phyloP scores from a whole-genome alignment of 2,329 filamentous ascomycete species.

The Aspergillus jensenii region DNA sequence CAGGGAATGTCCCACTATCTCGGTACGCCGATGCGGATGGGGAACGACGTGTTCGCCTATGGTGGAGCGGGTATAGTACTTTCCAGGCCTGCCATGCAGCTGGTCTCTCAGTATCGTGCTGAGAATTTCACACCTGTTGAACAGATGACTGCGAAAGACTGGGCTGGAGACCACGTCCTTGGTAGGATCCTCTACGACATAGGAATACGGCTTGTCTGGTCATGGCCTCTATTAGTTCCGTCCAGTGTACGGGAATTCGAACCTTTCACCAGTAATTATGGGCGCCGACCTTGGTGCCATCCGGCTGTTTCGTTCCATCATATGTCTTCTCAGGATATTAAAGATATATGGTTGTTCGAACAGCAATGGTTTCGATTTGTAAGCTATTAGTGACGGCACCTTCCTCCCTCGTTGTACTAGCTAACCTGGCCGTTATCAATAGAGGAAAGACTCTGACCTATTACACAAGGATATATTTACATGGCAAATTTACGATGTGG shows the following conservation, averaged over 20 bases:
- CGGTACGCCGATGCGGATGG: constrained; percentile 51
- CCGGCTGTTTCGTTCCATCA: constrained; percentile 30
- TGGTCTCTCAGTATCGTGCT: constrained; percentile 41
- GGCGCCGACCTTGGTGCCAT: constrained; percentile 25
- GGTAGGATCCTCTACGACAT: constrained; percentile 43
- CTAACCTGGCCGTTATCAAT: neutral
- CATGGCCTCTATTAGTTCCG: constrained; percentile 25
- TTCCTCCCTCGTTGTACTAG: neutral
- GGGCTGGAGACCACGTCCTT: constrained; percentile 50
- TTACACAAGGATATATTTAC: constrained; percentile 26
- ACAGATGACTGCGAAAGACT: constrained; percentile 39
- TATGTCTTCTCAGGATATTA: constrained; percentile 27
- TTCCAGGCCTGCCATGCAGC: constrained; percentile 47
- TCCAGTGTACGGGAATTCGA: constrained; percentile 27
- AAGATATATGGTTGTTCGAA: constrained; percentile 25
- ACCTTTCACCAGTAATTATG: constrained; percentile 20
- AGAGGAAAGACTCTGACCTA: neutral
- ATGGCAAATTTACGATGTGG: constrained; percentile 16
- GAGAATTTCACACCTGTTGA: constrained; percentile 42
- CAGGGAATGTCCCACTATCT: constrained; percentile 47
- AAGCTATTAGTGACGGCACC: constrained; percentile 4
- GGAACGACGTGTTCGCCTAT: constrained; percentile 47
- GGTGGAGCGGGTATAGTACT: constrained; percentile 52
- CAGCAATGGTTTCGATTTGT: constrained; percentile 27
- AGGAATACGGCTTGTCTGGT: constrained; percentile 36